A percentile compares a stretch with the other conserved stretches of the same genome.
Conservation (phyloP, 2,329 filamentous ascomycete species). For the Botrytis pseudocinerea region DNA sequence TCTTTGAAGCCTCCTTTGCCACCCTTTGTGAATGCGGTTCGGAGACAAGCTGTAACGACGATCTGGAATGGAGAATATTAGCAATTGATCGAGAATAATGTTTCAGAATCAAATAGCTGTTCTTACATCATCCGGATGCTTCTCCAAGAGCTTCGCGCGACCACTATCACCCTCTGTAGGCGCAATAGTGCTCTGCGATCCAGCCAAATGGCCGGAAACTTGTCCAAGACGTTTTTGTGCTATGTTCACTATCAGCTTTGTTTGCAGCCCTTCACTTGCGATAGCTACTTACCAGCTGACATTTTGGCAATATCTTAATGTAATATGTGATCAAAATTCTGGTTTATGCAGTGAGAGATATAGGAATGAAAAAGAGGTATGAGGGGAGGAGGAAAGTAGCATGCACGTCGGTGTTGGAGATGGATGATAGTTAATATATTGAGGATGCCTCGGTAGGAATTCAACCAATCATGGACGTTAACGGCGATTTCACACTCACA, state of each 20-base stretch:
- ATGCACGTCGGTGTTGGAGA: neutral
- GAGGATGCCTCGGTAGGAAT: slow-evolving; percentile 24
- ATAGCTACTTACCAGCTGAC: slow-evolving; percentile 35
- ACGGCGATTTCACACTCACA: slow-evolving; percentile 12
- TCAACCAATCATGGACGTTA: slow-evolving; percentile 21
- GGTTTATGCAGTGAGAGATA: slow-evolving; percentile 1
- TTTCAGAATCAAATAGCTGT: neutral
- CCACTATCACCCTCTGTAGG: slow-evolving; percentile 32
- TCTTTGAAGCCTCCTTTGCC: slow-evolving; percentile 96
- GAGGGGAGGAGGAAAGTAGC: neutral
- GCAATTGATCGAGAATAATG: slow-evolving; percentile 19
- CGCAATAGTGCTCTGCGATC: slow-evolving; percentile 41
- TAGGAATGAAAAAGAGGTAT: neutral
- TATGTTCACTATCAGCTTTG: slow-evolving; percentile 33
- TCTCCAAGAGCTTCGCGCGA: slow-evolving; percentile 53
- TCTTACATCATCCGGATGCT: slow-evolving; percentile 66
- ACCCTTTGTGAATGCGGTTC: slow-evolving; percentile 88
- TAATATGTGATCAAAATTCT: neutral
- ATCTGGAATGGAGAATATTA: slow-evolving; percentile 52
- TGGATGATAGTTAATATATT: neutral
- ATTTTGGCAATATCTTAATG: slow-evolving; percentile 23
- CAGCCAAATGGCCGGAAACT: slow-evolving; percentile 61
- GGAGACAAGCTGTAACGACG: slow-evolving; percentile 88
- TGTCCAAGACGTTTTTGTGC: slow-evolving; percentile 46
- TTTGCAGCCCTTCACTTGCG: slow-evolving; percentile 12